A percentile compares a stretch with the other conserved stretches of the same genome.
phyloP scores from a whole-genome alignment of 2,329 filamentous ascomycete species.

The Ascochyta rabiei region DNA sequence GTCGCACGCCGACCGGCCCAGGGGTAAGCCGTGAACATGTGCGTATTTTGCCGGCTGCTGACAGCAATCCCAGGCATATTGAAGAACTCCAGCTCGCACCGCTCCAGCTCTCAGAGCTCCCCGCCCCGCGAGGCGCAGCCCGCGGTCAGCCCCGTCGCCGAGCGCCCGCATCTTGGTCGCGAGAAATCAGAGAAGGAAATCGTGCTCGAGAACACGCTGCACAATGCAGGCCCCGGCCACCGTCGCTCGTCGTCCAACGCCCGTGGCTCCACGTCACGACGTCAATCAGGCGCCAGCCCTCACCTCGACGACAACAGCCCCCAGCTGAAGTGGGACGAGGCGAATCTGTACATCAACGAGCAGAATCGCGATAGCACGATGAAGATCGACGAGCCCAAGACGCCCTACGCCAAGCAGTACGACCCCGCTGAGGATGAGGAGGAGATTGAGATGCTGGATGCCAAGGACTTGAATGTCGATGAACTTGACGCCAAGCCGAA shows the following conservation, averaged over 20 bases:
- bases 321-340: constrained; percentile 97
- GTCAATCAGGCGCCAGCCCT: constrained; percentile 65
- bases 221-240: constrained; percentile 82
- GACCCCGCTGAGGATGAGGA: constrained; percentile 87
- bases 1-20: constrained; percentile 52
- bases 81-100: constrained; percentile 78
- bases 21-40: constrained; percentile 38
- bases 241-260: constrained; percentile 80
- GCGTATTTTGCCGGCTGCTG: constrained; percentile 8
- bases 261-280: constrained; percentile 71
- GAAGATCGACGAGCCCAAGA: constrained; percentile 99
- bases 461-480: constrained; percentile 71
- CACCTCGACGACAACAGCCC: constrained; percentile 66
- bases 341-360: constrained; percentile 94
- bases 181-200: constrained; percentile 80
- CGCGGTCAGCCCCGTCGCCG: constrained; percentile 39
- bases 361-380: constrained; percentile 94
- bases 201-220: constrained; percentile 90
- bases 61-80: constrained; percentile 75
- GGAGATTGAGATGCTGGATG: constrained; percentile 69
- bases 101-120: constrained; percentile 53
- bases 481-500: constrained; percentile 65
- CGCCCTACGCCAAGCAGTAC: constrained; percentile 91
- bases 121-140: constrained; percentile 52
- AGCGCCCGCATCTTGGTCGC: constrained; percentile 53